Conservation (phyloP, 805 yeast genomes). For the Zygoascus flipseniorum region DNA sequence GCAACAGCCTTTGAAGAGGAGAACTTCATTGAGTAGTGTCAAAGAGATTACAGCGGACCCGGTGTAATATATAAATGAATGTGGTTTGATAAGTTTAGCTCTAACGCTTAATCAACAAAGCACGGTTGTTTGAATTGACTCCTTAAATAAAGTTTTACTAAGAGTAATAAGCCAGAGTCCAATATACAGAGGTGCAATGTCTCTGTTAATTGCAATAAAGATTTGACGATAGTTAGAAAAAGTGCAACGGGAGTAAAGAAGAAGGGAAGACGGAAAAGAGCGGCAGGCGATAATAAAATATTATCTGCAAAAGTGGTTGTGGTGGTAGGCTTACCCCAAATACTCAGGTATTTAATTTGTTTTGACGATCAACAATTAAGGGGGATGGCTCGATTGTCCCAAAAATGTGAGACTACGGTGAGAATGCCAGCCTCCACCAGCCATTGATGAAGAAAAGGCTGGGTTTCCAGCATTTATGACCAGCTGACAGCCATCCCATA, state of each 20-base stretch:
- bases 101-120: not conserved
- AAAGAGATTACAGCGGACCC: not conserved
- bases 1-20: not conserved
- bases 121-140: not conserved
- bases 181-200: not conserved
- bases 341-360: not conserved
- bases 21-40: not conserved
- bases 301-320: not conserved
- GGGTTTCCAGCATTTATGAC: too few relatives aligned
- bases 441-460: too few relatives aligned
- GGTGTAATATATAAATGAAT: not conserved
- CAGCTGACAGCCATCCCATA: too few relatives aligned
- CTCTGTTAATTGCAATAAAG: not conserved
- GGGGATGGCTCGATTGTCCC: not conserved
- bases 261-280: not conserved
- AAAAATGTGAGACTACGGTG: not conserved
- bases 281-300: not conserved
- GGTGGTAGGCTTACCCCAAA: not conserved
- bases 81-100: not conserved
- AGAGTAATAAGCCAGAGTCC: not conserved
- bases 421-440: too few relatives aligned
- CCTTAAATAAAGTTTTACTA: not conserved
- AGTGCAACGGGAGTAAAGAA: not conserved
- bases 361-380: not conserved
- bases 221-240: not conserved